These are phyloP conservation scores for Rosa multiflora DNA, from an alignment of 306 rosid species.

Conservation along the genomic window DNA sequence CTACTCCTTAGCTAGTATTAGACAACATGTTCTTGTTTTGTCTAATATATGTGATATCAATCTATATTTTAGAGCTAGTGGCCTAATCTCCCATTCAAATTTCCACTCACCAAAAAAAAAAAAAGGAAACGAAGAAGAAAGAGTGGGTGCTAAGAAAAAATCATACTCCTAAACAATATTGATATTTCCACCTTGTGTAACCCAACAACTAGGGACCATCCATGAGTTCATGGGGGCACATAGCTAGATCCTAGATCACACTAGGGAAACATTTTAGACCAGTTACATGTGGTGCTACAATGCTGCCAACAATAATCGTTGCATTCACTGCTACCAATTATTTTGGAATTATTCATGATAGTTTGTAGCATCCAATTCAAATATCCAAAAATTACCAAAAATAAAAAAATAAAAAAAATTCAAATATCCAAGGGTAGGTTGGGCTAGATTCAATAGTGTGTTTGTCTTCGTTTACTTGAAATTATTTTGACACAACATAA, in stretches of 20 bases:
- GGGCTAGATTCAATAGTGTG: not conserved
- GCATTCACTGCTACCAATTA: not conserved
- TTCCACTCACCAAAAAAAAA: too few species aligned
- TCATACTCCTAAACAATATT: not conserved
- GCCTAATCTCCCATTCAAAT: too few species aligned
- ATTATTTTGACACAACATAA: not conserved
- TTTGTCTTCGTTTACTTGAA: not conserved
- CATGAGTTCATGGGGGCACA: not conserved
- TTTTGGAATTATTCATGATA: not conserved
- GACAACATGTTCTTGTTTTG: too few species aligned
- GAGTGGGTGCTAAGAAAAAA: too few species aligned
- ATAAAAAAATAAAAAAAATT: not conserved
- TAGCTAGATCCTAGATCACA: not conserved
- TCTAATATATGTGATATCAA: too few species aligned
- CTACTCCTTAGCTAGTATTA: too few species aligned
- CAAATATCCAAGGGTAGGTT: not conserved
- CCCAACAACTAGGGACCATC: not conserved
- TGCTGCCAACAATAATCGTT: not conserved
- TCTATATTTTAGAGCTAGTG: too few species aligned
- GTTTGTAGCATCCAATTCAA: not conserved
- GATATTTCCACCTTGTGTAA: too few species aligned
- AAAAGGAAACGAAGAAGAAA: too few species aligned
- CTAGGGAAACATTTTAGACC: not conserved
- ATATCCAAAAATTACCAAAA: not conserved
- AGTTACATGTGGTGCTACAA: not conserved